phyloP scores from a whole-genome alignment of 225 moss, liverwort and hornwort species.

The Polytrichum formosum region DNA sequence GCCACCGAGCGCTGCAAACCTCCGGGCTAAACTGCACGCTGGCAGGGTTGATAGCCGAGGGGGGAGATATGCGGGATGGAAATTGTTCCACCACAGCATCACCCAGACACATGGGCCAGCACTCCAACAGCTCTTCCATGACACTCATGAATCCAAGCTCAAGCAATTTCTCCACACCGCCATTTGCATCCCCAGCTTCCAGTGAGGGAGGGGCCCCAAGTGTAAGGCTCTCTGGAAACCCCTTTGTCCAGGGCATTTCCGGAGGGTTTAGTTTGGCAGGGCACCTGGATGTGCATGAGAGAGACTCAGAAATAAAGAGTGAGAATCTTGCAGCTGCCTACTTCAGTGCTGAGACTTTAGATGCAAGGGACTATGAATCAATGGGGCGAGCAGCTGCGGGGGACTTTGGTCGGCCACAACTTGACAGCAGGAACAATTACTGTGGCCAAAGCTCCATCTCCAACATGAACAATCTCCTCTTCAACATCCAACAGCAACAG shows the following conservation, averaged over 20 bases:
- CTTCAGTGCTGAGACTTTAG: constrained; percentile 92
- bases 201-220: constrained; percentile 86
- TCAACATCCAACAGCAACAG: constrained; percentile 61
- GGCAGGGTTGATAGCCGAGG: constrained; percentile 74
- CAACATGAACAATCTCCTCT: constrained; percentile 84
- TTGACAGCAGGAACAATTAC: constrained; percentile 13
- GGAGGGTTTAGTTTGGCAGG: constrained; percentile 61
- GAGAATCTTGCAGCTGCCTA: constrained; percentile 79
- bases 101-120: constrained; percentile 83
- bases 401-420: constrained; percentile 28
- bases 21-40: constrained; percentile 84
- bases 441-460: constrained; percentile 14
- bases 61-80: constrained; percentile 83
- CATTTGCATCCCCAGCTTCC: constrained; percentile 90
- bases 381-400: constrained; percentile 34
- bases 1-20: constrained; percentile 30
- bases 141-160: constrained; percentile 87
- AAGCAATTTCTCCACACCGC: constrained; percentile 42
- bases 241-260: constrained; percentile 66
- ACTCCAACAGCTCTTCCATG: constrained; percentile 99
- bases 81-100: constrained; percentile 99
- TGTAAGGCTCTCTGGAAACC: constrained; percentile 58
- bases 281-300: constrained; percentile 37
- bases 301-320: constrained; percentile 66
- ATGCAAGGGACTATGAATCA: constrained; percentile 66